Conservation (phyloP, 371 early-diverging fungal species). For the Apophysomyces sp. region DNA sequence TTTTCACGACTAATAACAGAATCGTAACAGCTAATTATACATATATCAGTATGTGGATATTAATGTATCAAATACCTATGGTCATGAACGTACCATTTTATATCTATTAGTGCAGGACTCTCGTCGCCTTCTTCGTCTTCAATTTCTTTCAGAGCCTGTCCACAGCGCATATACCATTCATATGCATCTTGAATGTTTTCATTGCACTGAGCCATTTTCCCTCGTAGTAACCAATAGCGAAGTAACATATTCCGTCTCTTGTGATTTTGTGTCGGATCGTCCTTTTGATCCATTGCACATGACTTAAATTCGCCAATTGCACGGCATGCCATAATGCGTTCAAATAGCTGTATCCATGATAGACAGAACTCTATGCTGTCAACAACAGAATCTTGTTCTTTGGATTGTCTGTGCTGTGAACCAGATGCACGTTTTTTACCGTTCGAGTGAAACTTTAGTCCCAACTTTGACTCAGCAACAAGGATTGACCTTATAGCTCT, state of each 20-base stretch:
- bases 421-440: conserved; percentile 5
- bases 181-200: conserved; percentile 47
- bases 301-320: background rate
- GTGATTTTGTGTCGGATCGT: background rate
- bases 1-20: conserved; percentile 17
- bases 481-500: conserved; percentile 16
- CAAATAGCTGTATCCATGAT: conserved; percentile 16
- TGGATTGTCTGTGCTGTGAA: conserved; percentile 12
- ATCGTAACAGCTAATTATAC: conserved; percentile 46
- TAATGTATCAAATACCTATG: background rate
- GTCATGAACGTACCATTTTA: conserved; percentile 34
- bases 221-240: conserved; percentile 39
- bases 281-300: background rate
- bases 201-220: conserved; percentile 46
- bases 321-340: conserved; percentile 5
- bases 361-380: conserved; percentile 4
- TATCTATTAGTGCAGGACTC: conserved; percentile 11
- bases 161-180: conserved; percentile 38
- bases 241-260: conserved; percentile 9
- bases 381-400: conserved; percentile 6
- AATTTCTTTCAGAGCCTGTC: conserved; percentile 8
- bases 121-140: background rate
- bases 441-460: background rate
- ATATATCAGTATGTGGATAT: background rate
- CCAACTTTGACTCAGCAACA: conserved; percentile 2